These are phyloP conservation scores for Stereocaulon alpinum DNA, from an alignment of 495 filamentous ascomycete species.

Conservation along the genomic window DNA sequence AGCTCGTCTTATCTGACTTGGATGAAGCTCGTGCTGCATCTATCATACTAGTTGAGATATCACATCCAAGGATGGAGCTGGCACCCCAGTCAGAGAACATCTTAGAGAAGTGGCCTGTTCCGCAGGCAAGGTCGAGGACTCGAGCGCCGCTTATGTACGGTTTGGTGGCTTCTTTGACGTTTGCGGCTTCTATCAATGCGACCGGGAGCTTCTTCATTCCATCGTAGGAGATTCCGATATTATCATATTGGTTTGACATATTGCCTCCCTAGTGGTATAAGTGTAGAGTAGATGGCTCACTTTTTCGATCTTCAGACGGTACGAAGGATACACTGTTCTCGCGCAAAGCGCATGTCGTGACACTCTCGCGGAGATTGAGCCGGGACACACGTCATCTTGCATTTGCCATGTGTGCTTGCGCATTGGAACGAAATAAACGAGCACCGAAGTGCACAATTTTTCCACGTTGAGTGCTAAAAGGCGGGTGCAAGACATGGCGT, in stretches of 20 bases:
- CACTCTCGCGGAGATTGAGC: no score
- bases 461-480: no score
- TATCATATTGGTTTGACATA: constrained; percentile 22
- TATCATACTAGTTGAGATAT: constrained; percentile 29
- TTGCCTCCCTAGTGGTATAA: neutral
- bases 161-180: constrained; percentile 15
- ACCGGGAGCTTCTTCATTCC: constrained; percentile 12
- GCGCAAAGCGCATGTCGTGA: no score
- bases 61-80: constrained; percentile 26
- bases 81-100: constrained; percentile 24
- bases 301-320: no score
- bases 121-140: constrained; percentile 30
- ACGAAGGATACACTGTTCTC: no score
- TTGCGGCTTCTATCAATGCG: constrained; percentile 18
- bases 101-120: constrained; percentile 22
- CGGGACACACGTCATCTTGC: no score
- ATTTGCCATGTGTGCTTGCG: no score
- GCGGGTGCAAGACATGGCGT: no score
- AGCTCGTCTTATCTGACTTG: constrained; percentile 5
- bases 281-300: neutral
- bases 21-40: constrained; percentile 13
- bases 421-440: no score
- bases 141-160: constrained; percentile 18
- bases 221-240: constrained; percentile 20
- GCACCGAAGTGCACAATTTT: no score